Base-by-base conservation (phyloP, 208 protist species). In the Crithidia mellificae region DNA sequence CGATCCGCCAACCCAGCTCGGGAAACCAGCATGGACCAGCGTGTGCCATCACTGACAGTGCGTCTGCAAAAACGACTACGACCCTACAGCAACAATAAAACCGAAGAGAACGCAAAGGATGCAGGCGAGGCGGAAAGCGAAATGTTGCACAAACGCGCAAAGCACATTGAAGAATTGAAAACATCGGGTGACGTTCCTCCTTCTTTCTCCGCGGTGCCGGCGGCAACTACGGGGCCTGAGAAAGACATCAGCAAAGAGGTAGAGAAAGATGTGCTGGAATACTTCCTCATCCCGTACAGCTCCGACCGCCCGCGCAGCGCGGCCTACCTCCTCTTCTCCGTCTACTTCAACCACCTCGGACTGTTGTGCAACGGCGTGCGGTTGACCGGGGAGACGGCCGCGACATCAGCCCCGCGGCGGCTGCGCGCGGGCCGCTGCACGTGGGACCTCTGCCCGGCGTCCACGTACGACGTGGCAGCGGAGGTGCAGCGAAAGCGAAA, bases 341-440 rank as follows among this genome's bases (percentile, higher is more conserved):
- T 63, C 17, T 80, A 74, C 59, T 74, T 80, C 32, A 46, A 66
- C 25, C 56, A 80, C 24, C 39, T 80, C 29, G 74, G 74, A 2
- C 11, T 80, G 27, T 34, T 71, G 1, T 56, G 55, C 39, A 63
- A 76, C 43, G 70, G 70, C 5, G 30, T 34, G 17, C 70, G 70
- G 5, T 2, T 76, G 6, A 76, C 56, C 5, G 70, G 63, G 1
- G 69, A 68, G 30, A 64, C 62, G 41, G 55, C 22, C 20, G 32
- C 25, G 39, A 36, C 32, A 20, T 34, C 20, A 2, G 54, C 29
- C 14, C 39, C 29, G 24, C 9, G 47, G 39, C 59, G 38, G 30
- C 29, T 8, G 0, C 38, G 17, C 51, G 2, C 20, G 2, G 39
- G 8, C 14, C 20, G 7, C 24, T 38, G 32, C 19, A 22, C 1